Base-by-base conservation (phyloP, 169 alveolate genomes). In the Babesia bigemina region DNA sequence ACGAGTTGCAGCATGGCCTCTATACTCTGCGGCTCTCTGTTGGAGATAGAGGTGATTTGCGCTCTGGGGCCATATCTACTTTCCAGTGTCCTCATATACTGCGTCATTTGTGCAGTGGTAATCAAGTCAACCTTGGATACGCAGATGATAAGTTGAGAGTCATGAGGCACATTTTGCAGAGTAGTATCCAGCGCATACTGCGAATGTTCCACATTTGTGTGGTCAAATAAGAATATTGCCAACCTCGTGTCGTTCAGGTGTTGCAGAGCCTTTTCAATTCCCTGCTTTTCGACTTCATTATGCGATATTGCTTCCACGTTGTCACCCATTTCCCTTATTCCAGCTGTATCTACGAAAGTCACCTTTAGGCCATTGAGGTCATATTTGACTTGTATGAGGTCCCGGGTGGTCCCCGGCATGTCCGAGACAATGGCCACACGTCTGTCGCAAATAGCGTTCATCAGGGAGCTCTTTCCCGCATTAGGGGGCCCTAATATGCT, bases 401-500 rank as follows among this genome's bases (percentile, higher is more conserved):
- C 93, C 16, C 90, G 70, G 21, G 93, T 89, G 24, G 92, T 84
- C 8, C 93, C 93, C 39, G 87, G 79, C 49, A 85, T 47, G 47
- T 81, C 75, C 29, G 93, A 75, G 21, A 89, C 93, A 14, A 89
- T 89, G 49, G 91, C 82, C 22, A 89, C 75, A 24, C 66, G 71
- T 29, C 78, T 66, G 60, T 73, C 39, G 48, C 89, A 85, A 53
- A 89, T 78, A 26, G 70, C 55, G 69, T 89, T 89, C 63, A 89
- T 79, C 14, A 89, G 58, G 12, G 91, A 74, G 53, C 93, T 89
- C 47, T 89, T 89, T 45, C 93, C 93, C 10, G 93, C 70, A 83
- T 89, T 89, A 3, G 91, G 88, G 24, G 90, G 79, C 24, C 93
- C 93, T 33, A 86, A 59, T 16, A 89, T 36, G 14, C 79, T 60